Evolutionary conservation across 805 yeast genomes (phyloP), one percentile per base, ranked within the genome.

Genomic region (Saccharomycopsis babjevae): DNA sequence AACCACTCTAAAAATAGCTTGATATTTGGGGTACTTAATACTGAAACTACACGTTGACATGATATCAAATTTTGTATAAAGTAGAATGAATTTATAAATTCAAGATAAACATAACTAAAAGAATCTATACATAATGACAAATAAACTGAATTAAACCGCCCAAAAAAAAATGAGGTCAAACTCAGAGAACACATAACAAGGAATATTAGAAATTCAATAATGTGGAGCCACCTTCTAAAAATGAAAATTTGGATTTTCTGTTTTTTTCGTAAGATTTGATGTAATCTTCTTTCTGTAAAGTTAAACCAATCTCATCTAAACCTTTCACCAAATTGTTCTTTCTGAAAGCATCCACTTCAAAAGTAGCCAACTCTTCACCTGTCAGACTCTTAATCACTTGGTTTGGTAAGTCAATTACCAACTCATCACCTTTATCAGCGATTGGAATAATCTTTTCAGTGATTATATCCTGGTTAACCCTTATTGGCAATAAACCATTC

Each of bases 251-350:
- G 58, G 80, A 84, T 71, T 81, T 84, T 81, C 99, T 88, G 65
- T 76, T 74, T 25, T 76, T 82, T 78, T 94, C 99, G 70, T 84
- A 94, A 67, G 83, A 79, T 59, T 72, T 61, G 68, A 94, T 94
- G 73, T 68, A 83, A 59, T 83, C 83, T 75, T 89, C 97, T 76
- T 91, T 90, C 74, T 91, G 93, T 68, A 94, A 77, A 58, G 99
- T 94, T 70, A 94, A 82, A 52, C 97, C 97, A 74, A 94, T 94
- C 72, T 94, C 99, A 73, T 94, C 99, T 64, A 94, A 84, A 65
- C 99, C 99, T 67, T 94, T 90, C 61, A 93, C 78, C 68, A 94
- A 80, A 72, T 98, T 94, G 74, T 93, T 96, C 76, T 92, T 91
- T 80, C 97, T 87, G 81, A 92, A 94, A 39, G 77, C 81, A 73